Percentiles rank a stretch among this genome's conserved stretches.
Evolutionary conservation across 2,329 filamentous ascomycete genomes (phyloP).

Genomic region (Pseudocercospora fijiensis): DNA sequence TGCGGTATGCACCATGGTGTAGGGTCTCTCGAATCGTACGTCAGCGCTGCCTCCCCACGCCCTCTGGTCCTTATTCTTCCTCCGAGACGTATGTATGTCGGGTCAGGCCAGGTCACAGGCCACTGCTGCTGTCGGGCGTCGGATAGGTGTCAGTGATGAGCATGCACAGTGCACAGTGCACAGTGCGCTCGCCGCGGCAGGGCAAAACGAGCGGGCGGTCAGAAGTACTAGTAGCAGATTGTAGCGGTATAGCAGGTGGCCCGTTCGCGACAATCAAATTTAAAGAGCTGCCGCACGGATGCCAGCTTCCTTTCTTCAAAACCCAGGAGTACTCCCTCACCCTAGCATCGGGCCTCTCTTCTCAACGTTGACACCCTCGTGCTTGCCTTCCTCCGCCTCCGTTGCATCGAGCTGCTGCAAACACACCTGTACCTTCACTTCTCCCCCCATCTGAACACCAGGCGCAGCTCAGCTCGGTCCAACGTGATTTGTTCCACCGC

Average conservation of each 20-base stretch:
- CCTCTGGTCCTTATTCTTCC: too few species aligned
- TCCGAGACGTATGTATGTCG: background rate
- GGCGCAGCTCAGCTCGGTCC: background rate
- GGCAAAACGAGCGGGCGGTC: background rate
- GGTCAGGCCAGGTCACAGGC: background rate
- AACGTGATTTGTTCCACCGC: background rate
- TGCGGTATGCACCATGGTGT: background rate
- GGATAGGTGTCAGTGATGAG: too few species aligned
- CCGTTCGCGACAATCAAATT: background rate
- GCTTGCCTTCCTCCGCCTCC: slow-evolving; percentile 5
- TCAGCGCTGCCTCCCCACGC: background rate
- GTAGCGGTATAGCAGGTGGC: background rate
- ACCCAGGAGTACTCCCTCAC: background rate
- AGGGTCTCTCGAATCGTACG: background rate
- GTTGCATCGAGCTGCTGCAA: background rate
- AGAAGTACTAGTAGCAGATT: background rate
- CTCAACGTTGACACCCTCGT: slow-evolving; percentile 7
- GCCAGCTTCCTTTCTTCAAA: background rate
- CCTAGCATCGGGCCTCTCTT: background rate
- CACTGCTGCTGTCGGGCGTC: background rate
- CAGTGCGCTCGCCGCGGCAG: background rate
- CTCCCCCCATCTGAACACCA: background rate
- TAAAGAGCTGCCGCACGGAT: background rate
- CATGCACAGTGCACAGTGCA: too few species aligned
- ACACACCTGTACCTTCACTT: background rate